Evolutionary conservation across 1,139 yeast species (phyloP), one percentile per base, ranked within the genome.

Genomic region (Hyphopichia fennica): DNA sequence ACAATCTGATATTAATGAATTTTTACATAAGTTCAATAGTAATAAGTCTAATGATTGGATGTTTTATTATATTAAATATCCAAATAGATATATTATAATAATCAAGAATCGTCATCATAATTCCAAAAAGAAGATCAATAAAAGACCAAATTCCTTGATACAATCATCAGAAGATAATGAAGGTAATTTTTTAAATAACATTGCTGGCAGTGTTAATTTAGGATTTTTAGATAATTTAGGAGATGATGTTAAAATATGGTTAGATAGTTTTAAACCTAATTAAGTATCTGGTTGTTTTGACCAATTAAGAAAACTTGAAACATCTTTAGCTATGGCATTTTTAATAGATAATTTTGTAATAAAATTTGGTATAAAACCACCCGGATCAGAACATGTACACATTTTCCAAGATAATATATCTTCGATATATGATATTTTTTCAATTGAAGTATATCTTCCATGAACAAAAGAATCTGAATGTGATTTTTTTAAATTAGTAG

Each of bases 361-460:
- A 80, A 84, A 83, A 35, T 74, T 64, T 1, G 93, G 93, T 3
- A 85, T 71, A 43, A 58, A 65, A 0, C 95, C 95, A 20, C 84
- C 81, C 1, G 90, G 84, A 44, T 77, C 82, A 42, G 87, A 79
- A 37, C 79, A 67, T 13, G 81, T 78, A 15, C 81, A 77, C 88
- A 84, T 82, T 7, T 65, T 54, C 95, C 95, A 85, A 13, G 61
- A 51, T 34, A 67, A 62, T 15, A 67, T 63, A 10, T 60, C 69
- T 15, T 60, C 58, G 35, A 74, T 65, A 45, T 60, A 65, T 33
- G 62, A 58, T 17, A 84, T 63, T 34, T 71, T 64, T 54, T 85
- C 95, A 23, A 85, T 72, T 5, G 89, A 78, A 22, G 82, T 68
- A 58, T 84, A 85, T 29, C 61, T 55, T 17, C 15, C 38, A 9